Evolutionary conservation across 805 yeast species (phyloP).

Genomic region (Ogataea angusta): DNA sequence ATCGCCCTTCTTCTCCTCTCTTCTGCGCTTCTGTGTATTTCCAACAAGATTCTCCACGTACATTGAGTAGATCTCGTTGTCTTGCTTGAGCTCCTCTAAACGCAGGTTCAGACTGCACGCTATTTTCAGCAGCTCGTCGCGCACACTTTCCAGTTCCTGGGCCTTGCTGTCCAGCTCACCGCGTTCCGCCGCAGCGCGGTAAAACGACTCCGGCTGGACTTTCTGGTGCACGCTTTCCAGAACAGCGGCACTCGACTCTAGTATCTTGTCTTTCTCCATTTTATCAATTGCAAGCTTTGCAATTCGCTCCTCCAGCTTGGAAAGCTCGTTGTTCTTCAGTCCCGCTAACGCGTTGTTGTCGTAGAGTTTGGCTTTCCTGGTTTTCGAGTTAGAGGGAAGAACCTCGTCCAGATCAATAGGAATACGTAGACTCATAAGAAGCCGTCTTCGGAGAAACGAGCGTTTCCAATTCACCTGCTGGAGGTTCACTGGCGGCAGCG

Average conservation of each 20-base stretch:
- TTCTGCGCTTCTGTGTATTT: constrained; percentile 75
- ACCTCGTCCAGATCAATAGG: constrained; percentile 70
- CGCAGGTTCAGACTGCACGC: constrained; percentile 49
- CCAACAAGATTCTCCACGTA: constrained; percentile 91
- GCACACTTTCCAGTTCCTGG: constrained; percentile 36
- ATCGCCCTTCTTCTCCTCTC: constrained; percentile 27
- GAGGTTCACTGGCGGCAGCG: constrained; percentile 40
- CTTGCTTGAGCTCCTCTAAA: constrained; percentile 48
- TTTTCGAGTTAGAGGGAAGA: constrained; percentile 16
- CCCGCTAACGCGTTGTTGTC: constrained; percentile 11
- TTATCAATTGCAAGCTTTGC: constrained; percentile 31
- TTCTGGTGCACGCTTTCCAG: constrained; percentile 23
- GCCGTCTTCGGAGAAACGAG: constrained; percentile 60
- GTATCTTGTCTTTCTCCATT: constrained; percentile 30
- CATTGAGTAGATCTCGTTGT: constrained; percentile 74
- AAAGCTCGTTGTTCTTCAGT: constrained; percentile 3
- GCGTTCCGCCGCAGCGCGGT: constrained; percentile 16
- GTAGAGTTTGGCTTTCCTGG: constrained; percentile 11
- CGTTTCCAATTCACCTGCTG: constrained; percentile 68
- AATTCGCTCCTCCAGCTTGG: constrained; percentile 9
- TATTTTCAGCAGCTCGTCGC: constrained; percentile 33
- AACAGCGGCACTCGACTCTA: constrained; percentile 21
- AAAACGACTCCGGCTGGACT: constrained; percentile 27
- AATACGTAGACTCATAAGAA: constrained; percentile 63
- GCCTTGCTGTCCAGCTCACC: constrained; percentile 39